phyloP scores from a whole-genome alignment of 176 grass and related monocot species.

The Zoysia pacifica region DNA sequence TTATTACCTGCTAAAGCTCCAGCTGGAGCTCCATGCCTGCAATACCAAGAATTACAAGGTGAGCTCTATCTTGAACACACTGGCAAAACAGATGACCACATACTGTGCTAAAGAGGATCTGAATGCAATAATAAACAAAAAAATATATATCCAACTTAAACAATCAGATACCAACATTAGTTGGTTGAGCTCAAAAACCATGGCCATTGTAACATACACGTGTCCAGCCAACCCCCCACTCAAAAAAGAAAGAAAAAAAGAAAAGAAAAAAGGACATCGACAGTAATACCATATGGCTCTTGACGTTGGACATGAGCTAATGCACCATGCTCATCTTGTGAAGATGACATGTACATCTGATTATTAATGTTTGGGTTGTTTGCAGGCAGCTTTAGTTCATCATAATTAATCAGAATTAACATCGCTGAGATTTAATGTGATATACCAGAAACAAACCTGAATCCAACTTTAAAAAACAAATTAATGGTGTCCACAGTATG shows the following conservation, averaged over 20 bases:
- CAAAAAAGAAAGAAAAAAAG: not conserved
- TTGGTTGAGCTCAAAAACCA: not conserved
- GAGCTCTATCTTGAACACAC: not conserved
- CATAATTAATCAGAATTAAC: not conserved
- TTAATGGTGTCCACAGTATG: not conserved
- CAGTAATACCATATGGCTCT: constrained; percentile 2
- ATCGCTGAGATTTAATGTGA: not conserved
- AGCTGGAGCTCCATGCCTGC: constrained; percentile 59
- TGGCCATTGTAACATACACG: not conserved
- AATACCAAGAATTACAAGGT: constrained; percentile 27
- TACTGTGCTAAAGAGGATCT: constrained; percentile 9
- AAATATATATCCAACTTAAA: not conserved
- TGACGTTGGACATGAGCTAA: not conserved
- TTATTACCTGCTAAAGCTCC: constrained; percentile 58
- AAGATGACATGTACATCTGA: not conserved
- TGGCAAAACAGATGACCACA: constrained; percentile 1
- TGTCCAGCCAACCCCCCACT: not conserved
- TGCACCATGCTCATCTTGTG: not conserved
- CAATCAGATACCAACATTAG: not conserved
- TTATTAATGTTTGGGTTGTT: not conserved
- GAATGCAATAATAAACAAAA: not conserved
- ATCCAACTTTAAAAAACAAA: constrained; percentile 17
- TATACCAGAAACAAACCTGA: not conserved
- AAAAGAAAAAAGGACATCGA: not conserved
- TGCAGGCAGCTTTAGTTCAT: constrained; percentile 2